Evolutionary conservation across 306 rosid species (phyloP).

Genomic region (Citrullus mucosospermus): DNA sequence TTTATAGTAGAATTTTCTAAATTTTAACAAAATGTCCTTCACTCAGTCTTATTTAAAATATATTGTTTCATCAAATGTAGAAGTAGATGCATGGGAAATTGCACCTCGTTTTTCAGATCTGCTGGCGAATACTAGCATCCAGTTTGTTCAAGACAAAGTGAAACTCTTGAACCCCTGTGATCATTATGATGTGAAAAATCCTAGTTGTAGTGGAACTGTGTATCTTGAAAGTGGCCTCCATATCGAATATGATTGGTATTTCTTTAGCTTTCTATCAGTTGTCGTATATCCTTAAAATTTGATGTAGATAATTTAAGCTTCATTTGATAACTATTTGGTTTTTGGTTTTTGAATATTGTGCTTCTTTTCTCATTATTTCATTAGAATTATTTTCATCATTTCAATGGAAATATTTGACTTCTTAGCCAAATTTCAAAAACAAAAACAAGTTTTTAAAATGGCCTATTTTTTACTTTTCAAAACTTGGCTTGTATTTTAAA

Average conservation of each 20-base stretch:
- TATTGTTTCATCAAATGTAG: slow-evolving; percentile 25
- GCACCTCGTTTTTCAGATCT: slow-evolving; percentile 88
- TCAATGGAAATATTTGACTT: background rate
- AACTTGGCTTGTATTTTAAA: background rate
- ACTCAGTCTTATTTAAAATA: background rate
- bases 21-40: slow-evolving; percentile 2
- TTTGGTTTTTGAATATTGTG: background rate
- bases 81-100: slow-evolving; percentile 96
- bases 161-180: slow-evolving; percentile 57
- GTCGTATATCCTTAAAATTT: background rate
- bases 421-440: background rate
- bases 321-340: background rate
- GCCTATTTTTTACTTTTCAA: background rate
- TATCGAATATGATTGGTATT: slow-evolving; percentile 91
- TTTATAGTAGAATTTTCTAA: background rate
- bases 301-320: background rate
- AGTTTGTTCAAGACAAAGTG: slow-evolving; percentile 70
- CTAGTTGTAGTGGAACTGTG: slow-evolving; percentile 66
- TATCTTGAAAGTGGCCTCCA: slow-evolving; percentile 83
- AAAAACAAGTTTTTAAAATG: background rate
- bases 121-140: slow-evolving; percentile 60
- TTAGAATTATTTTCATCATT: background rate
- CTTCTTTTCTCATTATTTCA: background rate
- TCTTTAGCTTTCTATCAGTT: background rate
- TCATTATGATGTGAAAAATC: slow-evolving; percentile 31